These are phyloP conservation scores for Neoboletus brunneissimus DNA, from an alignment of 768 basidiomycete species.

Conservation along the genomic window DNA sequence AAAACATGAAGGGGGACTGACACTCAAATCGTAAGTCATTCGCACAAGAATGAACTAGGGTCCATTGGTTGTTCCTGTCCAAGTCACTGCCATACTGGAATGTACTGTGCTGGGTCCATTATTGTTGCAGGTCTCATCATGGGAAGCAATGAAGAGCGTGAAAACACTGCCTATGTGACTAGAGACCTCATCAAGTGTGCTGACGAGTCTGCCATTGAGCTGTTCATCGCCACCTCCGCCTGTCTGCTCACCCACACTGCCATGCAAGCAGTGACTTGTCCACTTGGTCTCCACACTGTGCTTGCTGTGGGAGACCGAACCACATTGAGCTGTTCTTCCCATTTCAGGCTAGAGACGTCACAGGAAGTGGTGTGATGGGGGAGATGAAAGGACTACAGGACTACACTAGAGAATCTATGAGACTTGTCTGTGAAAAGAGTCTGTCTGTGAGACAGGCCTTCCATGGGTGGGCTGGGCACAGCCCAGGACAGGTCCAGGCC, in stretches of 20 bases:
- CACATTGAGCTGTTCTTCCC: constrained; percentile 99
- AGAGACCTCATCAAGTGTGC: constrained; percentile 94
- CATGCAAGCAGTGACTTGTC: constrained; percentile 84
- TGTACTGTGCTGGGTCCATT: constrained; percentile 69
- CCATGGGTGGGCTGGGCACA: not conserved
- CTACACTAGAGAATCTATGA: too few species aligned
- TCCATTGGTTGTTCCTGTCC: too few species aligned
- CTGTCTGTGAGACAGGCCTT: not conserved
- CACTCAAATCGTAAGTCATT: too few species aligned
- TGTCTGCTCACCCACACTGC: constrained; percentile 95
- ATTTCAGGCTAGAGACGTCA: too few species aligned
- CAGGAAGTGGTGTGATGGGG: too few species aligned
- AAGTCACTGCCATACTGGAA: too few species aligned
- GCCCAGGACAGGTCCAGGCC: not conserved
- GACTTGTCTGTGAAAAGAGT: not conserved
- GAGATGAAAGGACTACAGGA: too few species aligned
- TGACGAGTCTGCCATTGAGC: constrained; percentile 82
- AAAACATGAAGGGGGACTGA: too few species aligned
- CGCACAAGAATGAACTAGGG: too few species aligned
- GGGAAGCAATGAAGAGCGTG: constrained; percentile 92
- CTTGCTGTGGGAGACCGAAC: constrained; percentile 76
- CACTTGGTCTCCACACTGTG: constrained; percentile 90
- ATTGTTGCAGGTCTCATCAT: constrained; percentile 91
- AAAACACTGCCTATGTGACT: constrained; percentile 93
- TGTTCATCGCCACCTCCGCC: constrained; percentile 92